These are phyloP conservation scores for Mycena epipterygia DNA, from an alignment of 768 basidiomycete genomes.

Conservation along the genomic window DNA sequence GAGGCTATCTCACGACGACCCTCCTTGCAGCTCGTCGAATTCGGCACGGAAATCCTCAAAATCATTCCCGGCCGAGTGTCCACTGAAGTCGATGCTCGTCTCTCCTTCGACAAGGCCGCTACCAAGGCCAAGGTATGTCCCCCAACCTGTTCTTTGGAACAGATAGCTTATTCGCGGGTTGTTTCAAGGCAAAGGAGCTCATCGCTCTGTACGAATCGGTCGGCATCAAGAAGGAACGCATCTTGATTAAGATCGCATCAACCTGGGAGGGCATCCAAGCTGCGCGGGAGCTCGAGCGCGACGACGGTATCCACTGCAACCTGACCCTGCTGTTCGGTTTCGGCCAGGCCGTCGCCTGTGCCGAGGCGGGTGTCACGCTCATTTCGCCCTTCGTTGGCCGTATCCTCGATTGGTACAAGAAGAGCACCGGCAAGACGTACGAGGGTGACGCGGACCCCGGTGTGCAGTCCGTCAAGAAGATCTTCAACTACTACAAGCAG, in stretches of 20 bases:
- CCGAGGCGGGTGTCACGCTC: constrained; percentile 97
- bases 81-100: constrained; percentile 97
- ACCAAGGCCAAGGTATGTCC: constrained; percentile 85
- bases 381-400: constrained; percentile 99
- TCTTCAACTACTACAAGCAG: constrained; percentile 99
- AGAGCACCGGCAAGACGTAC: constrained; percentile 87
- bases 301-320: constrained; percentile 98
- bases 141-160: constrained; percentile 21
- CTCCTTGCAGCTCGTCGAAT: constrained; percentile 89
- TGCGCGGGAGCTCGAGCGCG: constrained; percentile 93
- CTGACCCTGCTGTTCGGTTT: constrained; percentile 99
- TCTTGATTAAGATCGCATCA: constrained; percentile 99
- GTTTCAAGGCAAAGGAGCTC: constrained; percentile 78
- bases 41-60: constrained; percentile 93
- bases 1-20: neutral
- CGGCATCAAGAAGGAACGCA: constrained; percentile 93
- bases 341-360: constrained; percentile 98
- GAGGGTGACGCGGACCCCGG: constrained; percentile 95
- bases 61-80: constrained; percentile 99
- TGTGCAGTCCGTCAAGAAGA: constrained; percentile 94
- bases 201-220: constrained; percentile 96
- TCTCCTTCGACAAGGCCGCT: constrained; percentile 95
- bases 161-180: constrained; percentile 22
- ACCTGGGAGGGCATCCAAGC: constrained; percentile 99
- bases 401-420: constrained; percentile 99